Conservation (phyloP, 2,329 filamentous ascomycete species). For the Phoma sp. region DNA sequence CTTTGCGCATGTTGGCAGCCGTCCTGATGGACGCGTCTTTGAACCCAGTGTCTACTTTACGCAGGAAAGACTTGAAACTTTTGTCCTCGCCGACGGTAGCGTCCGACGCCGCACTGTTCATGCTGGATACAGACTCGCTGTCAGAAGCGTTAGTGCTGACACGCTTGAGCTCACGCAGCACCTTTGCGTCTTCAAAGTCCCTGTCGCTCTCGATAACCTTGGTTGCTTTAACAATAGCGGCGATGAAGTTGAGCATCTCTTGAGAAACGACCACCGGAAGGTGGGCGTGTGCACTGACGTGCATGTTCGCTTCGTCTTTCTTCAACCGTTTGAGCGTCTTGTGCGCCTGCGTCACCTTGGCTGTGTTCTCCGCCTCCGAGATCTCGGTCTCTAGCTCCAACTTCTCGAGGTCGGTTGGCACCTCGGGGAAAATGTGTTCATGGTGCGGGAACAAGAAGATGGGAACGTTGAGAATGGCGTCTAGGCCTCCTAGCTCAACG, state of each 20-base stretch:
- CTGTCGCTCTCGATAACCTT: conserved; percentile 63
- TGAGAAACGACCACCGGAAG: conserved; percentile 60
- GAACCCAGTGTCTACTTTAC: conserved; percentile 35
- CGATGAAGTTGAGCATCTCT: conserved; percentile 60
- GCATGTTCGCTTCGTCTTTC: conserved; percentile 58
- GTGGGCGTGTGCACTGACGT: conserved; percentile 56
- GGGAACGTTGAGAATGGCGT: conserved; percentile 57
- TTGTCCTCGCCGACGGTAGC: conserved; percentile 27
- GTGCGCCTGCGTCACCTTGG: conserved; percentile 51
- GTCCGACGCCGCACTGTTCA: conserved; percentile 30
- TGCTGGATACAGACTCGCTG: conserved; percentile 19
- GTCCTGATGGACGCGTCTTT: conserved; percentile 45
- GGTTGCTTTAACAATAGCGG: conserved; percentile 63
- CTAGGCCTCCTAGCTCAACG: conserved; percentile 58
- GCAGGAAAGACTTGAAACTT: conserved; percentile 33
- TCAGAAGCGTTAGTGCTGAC: conserved; percentile 31
- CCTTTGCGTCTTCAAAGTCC: conserved; percentile 48
- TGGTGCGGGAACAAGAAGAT: conserved; percentile 61
- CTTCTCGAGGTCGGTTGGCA: conserved; percentile 45
- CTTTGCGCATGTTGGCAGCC: conserved; percentile 57
- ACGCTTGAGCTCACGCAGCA: conserved; percentile 37
- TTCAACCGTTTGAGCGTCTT: conserved; percentile 49
- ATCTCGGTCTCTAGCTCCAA: conserved; percentile 48
- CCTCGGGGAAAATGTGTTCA: conserved; percentile 58
- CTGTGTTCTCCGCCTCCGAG: conserved; percentile 52